Conservation (phyloP, 352 stramenopile genomes). For the Pythium dissimile region DNA sequence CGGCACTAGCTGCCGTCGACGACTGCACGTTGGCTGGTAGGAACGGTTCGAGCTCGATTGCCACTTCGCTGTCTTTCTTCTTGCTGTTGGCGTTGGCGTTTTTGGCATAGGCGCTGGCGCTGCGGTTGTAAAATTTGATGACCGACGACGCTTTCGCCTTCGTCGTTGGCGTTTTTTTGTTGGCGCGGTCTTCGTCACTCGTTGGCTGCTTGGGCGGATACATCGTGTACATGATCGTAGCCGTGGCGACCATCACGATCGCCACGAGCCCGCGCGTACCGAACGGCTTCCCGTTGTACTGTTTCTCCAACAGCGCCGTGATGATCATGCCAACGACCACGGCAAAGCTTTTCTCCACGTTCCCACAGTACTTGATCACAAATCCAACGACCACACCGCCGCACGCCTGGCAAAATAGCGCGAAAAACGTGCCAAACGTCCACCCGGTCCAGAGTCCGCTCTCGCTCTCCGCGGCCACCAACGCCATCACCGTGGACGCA, state of each 20-base stretch:
- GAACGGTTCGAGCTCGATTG: constrained; percentile 41
- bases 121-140: constrained; percentile 7
- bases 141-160: constrained; percentile 18
- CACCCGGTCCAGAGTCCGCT: constrained; percentile 62
- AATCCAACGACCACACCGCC: constrained; percentile 76
- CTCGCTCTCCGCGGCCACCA: neutral
- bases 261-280: constrained; percentile 46
- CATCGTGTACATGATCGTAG: constrained; percentile 68
- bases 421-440: constrained; percentile 56
- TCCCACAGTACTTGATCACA: constrained; percentile 84
- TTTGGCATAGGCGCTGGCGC: neutral
- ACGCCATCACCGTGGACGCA: constrained; percentile 2
- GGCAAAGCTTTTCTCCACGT: constrained; percentile 82
- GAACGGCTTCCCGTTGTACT: constrained; percentile 73
- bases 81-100: constrained; percentile 18
- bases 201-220: constrained; percentile 40
- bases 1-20: neutral
- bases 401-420: constrained; percentile 64
- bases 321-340: constrained; percentile 81
- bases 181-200: neutral
- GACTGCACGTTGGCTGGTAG: constrained; percentile 18
- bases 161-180: neutral
- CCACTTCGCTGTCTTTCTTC: constrained; percentile 39
- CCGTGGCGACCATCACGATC: constrained; percentile 57
- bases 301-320: constrained; percentile 61